A percentile compares a stretch with the other conserved stretches of the same genome.
Evolutionary conservation across 2,329 filamentous ascomycete species (phyloP).

Genomic region (Bipolaris bicolor): DNA sequence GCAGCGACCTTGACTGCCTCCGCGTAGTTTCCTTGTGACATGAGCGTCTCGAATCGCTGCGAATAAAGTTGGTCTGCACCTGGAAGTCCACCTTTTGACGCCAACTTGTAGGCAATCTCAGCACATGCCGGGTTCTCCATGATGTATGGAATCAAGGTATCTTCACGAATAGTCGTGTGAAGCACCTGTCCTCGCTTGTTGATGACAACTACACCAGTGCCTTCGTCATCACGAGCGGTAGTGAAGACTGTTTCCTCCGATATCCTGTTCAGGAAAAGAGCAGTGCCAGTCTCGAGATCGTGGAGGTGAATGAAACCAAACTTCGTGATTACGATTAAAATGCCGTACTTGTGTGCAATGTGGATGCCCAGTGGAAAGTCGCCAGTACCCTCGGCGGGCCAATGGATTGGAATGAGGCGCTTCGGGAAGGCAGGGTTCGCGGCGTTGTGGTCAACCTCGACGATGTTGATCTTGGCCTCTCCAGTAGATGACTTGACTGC

Average conservation of each 20-base stretch:
- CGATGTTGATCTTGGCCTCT: constrained; percentile 89
- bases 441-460: constrained; percentile 93
- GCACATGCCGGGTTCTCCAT: constrained; percentile 96
- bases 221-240: constrained; percentile 81
- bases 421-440: constrained; percentile 90
- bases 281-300: constrained; percentile 92
- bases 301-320: constrained; percentile 99
- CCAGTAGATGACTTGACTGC: constrained; percentile 87
- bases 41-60: constrained; percentile 88
- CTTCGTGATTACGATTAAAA: constrained; percentile 97
- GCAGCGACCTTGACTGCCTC: constrained; percentile 96
- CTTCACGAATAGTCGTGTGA: constrained; percentile 91
- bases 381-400: constrained; percentile 91
- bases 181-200: constrained; percentile 98
- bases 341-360: constrained; percentile 93
- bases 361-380: constrained; percentile 99
- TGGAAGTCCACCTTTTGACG: constrained; percentile 89
- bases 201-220: constrained; percentile 88
- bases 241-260: constrained; percentile 99
- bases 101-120: constrained; percentile 92
- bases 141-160: constrained; percentile 88
- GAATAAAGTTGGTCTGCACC: constrained; percentile 93
- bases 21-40: constrained; percentile 78
- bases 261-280: constrained; percentile 99
- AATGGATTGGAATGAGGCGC: constrained; percentile 97